phyloP scores from a whole-genome alignment of 2,329 filamentous ascomycete genomes.

The Aureobasidium uvarum region DNA sequence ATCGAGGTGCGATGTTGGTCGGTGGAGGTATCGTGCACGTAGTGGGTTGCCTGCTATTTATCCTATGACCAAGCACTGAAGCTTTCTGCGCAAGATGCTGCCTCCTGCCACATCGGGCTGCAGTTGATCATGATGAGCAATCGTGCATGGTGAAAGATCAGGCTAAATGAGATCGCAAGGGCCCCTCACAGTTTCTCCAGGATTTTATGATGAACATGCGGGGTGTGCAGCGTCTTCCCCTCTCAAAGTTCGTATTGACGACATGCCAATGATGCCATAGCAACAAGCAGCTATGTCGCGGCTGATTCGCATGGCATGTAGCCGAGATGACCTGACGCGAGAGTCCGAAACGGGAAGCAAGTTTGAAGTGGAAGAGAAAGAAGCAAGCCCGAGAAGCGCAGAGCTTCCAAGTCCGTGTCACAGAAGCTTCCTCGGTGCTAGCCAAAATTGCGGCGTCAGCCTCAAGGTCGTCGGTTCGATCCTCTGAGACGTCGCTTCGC shows the following conservation, averaged over 20 bases:
- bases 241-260: background rate
- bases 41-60: background rate
- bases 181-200: background rate
- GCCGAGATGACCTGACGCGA: background rate
- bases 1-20: background rate
- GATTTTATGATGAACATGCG: background rate
- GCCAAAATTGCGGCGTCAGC: too few relatives aligned
- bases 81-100: background rate
- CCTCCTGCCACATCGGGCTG: background rate
- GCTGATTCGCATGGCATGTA: background rate
- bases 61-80: background rate
- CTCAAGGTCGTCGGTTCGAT: too few relatives aligned
- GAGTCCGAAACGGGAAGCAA: background rate
- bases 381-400: too few relatives aligned
- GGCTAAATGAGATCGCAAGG: slow-evolving; percentile 2
- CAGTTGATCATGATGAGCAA: background rate
- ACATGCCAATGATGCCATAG: background rate
- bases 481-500: too few relatives aligned
- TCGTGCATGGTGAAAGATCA: background rate
- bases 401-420: too few relatives aligned
- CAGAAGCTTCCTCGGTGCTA: too few relatives aligned
- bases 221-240: background rate
- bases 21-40: too few relatives aligned
- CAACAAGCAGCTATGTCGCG: background rate
- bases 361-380: too few relatives aligned